Evolutionary conservation across 2,329 filamentous ascomycete genomes (phyloP), one percentile per base, ranked within the genome.

Genomic region (Aspergillus viridinutans): DNA sequence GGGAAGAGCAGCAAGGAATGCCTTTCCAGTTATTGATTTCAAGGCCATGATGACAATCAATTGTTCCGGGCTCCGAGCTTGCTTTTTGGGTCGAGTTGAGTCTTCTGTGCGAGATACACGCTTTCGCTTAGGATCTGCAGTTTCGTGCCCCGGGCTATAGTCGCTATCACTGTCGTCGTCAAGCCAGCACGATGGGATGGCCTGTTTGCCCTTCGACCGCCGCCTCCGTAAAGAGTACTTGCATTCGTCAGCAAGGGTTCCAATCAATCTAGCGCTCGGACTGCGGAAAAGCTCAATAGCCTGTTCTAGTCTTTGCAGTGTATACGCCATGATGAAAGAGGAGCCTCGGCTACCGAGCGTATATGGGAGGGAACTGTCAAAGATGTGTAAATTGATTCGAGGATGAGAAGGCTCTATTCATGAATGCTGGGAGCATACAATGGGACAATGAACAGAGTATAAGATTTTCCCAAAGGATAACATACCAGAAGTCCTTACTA

Each of bases 81-180:
- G 54, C 50, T 55, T 53, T 52, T 21, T 26, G 3, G 49, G 32
- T 20, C 20, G 20, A 35, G 9, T 45, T 53, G 35, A 43, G 26
- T 55, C 52, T 5, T 50, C 35, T 23, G 38, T n/a, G 4, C 23
- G 32, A 21, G 38, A 9, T 35, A 14, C 32, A n/a, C 35, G 40
- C 26, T 57, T 57, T 35, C 28, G 49, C 43, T 52, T 56, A 2
- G 32, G 14, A 29, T 40, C 26, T 4, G 28, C 14, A 23, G 10
- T 32, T 42, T 47, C 40, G 29, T 42, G 4, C 12, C 17, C 28
- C 63, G 72, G 50, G 17, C 71, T 61, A 54, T 74, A 77, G 49
- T 73, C 64, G 2, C 70, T 71, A 23, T 69, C 73, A 1, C 68
- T 53, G 26, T 77, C 73, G 1, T 68, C 56, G 56, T 76, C 75